phyloP scores from a whole-genome alignment of 768 basidiomycete genomes.

The Psilocybe cyanescens region DNA sequence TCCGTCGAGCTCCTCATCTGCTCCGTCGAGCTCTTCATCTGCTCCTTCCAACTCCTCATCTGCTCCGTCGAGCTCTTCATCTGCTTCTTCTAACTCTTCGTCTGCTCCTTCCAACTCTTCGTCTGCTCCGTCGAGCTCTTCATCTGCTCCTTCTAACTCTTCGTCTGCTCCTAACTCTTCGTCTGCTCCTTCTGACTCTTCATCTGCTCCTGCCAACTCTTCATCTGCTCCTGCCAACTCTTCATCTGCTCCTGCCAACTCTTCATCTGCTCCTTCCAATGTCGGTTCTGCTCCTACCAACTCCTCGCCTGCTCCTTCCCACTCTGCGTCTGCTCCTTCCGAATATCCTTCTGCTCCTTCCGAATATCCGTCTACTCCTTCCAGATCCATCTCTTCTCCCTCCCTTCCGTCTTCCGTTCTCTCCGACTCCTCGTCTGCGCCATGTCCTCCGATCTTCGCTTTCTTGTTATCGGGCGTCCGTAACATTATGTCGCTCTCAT shows the following conservation, averaged over 20 bases:
- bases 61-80: too few species aligned
- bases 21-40: too few species aligned
- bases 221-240: too few species aligned
- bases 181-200: too few species aligned
- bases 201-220: too few species aligned
- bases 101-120: background rate
- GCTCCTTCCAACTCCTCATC: too few species aligned
- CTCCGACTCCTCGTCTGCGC: background rate
- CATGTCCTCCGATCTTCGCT: background rate
- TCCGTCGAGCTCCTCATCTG: too few species aligned
- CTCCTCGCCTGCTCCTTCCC: background rate
- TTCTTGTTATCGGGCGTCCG: background rate
- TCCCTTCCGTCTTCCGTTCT: background rate
- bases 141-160: background rate
- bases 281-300: background rate
- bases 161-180: too few species aligned
- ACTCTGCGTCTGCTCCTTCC: background rate
- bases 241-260: too few species aligned
- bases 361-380: background rate
- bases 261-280: background rate
- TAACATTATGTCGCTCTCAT: background rate
- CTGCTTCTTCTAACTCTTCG: too few species aligned
- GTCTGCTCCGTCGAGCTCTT: background rate
- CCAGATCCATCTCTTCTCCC: background rate
- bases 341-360: background rate